phyloP scores from a whole-genome alignment of 2,329 filamentous ascomycete genomes.

The Fusarium staphyleae region DNA sequence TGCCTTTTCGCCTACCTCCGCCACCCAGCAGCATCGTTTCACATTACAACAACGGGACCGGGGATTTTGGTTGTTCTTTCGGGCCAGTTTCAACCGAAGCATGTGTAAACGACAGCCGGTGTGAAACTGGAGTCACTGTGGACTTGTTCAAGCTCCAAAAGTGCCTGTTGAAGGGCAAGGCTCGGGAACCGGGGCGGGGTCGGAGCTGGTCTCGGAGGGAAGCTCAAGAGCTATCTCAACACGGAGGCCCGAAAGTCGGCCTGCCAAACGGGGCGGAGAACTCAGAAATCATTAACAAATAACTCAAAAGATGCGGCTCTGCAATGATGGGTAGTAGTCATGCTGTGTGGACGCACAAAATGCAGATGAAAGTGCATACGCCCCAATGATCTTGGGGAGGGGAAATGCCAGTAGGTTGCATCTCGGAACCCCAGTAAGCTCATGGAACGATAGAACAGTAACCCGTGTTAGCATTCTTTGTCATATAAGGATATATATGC shows the following conservation, averaged over 20 bases:
- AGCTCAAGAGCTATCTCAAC: neutral
- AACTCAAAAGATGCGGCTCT: neutral
- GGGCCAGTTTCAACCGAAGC: neutral
- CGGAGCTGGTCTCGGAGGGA: neutral
- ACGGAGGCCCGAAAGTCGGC: neutral
- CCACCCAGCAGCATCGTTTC: neutral
- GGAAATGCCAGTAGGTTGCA: neutral
- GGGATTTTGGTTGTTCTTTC: neutral
- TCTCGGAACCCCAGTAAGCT: too few relatives aligned
- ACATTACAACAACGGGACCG: neutral
- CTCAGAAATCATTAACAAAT: neutral
- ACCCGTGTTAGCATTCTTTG: neutral
- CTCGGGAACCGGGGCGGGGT: neutral
- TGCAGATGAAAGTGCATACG: neutral
- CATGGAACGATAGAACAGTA: neutral
- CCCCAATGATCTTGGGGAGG: neutral
- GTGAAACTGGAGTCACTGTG: neutral
- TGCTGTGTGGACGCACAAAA: neutral
- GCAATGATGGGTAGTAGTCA: neutral
- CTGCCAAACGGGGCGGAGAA: neutral
- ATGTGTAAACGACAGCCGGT: neutral
- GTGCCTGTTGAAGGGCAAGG: neutral
- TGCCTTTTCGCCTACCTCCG: neutral
- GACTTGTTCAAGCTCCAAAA: neutral
- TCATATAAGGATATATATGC: neutral